phyloP scores from a whole-genome alignment of 371 early-diverging fungal species.

The Mucor racemosus region DNA sequence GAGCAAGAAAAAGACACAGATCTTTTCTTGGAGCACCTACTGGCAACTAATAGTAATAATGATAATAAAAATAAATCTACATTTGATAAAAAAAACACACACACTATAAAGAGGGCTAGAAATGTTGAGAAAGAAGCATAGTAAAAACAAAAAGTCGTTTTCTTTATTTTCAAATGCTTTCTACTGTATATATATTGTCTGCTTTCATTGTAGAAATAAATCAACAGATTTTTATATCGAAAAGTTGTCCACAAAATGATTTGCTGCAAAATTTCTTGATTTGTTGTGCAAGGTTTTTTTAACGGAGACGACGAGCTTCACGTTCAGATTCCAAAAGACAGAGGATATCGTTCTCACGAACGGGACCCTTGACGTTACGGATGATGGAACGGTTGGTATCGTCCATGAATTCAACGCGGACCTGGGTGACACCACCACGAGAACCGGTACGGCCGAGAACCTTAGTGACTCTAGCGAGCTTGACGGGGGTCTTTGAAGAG shows the following conservation, averaged over 20 bases:
- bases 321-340: slow-evolving; percentile 98
- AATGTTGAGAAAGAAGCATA: slow-evolving; percentile 2
- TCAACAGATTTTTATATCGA: slow-evolving; percentile 1
- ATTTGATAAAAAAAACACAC: background rate
- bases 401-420: slow-evolving; percentile 98
- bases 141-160: background rate
- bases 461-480: slow-evolving; percentile 94
- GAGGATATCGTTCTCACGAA: slow-evolving; percentile 95
- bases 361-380: slow-evolving; percentile 99
- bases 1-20: slow-evolving; percentile 20
- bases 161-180: slow-evolving; percentile 5
- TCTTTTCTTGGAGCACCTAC: slow-evolving; percentile 29
- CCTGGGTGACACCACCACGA: slow-evolving; percentile 99
- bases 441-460: slow-evolving; percentile 99
- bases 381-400: slow-evolving; percentile 95
- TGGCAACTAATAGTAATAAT: slow-evolving; percentile 1
- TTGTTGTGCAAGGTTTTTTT: slow-evolving; percentile 36
- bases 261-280: background rate
- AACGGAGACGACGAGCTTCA: slow-evolving; percentile 98
- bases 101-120: background rate
- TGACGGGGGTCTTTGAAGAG: slow-evolving; percentile 68
- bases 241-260: background rate
- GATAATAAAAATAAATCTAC: too few relatives aligned
- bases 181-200: slow-evolving; percentile 4
- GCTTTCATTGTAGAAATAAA: slow-evolving; percentile 2